phyloP scores from a whole-genome alignment of 1,139 yeast species.

The Debaryomycetaceae sp. region DNA sequence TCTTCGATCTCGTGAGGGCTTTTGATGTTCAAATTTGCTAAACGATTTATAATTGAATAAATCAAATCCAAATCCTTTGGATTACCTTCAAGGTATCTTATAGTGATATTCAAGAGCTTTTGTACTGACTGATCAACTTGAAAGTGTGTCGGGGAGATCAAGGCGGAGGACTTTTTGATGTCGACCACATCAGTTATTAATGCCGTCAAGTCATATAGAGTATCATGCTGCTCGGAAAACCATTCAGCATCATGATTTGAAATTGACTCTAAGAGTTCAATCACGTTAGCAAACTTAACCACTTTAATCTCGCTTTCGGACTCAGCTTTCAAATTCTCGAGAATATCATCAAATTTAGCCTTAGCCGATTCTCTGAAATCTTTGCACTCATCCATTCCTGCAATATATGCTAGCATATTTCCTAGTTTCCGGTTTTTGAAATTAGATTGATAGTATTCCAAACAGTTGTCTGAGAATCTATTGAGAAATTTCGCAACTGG shows the following conservation, averaged over 20 bases:
- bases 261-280: slow-evolving; percentile 61
- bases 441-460: slow-evolving; percentile 66
- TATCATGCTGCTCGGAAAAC: slow-evolving; percentile 53
- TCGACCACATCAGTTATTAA: slow-evolving; percentile 44
- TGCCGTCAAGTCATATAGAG: slow-evolving; percentile 45
- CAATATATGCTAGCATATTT: slow-evolving; percentile 59
- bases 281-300: slow-evolving; percentile 64
- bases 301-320: slow-evolving; percentile 53
- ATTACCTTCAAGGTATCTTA: slow-evolving; percentile 42
- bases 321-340: slow-evolving; percentile 42
- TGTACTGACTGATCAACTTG: slow-evolving; percentile 72
- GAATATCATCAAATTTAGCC: slow-evolving; percentile 43
- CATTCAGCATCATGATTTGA: slow-evolving; percentile 55
- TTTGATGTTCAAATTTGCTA: slow-evolving; percentile 44
- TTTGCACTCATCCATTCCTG: slow-evolving; percentile 55
- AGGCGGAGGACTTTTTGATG: slow-evolving; percentile 38
- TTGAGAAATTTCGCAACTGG: slow-evolving; percentile 88
- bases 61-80: slow-evolving; percentile 32
- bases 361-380: slow-evolving; percentile 55
- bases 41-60: slow-evolving; percentile 48
- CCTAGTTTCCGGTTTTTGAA: slow-evolving; percentile 70
- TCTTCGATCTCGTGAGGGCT: slow-evolving; percentile 52
- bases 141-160: slow-evolving; percentile 62
- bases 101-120: slow-evolving; percentile 56
- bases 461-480: slow-evolving; percentile 74